phyloP scores from a whole-genome alignment of 2,329 filamentous ascomycete genomes.

The Penicillium sp. region DNA sequence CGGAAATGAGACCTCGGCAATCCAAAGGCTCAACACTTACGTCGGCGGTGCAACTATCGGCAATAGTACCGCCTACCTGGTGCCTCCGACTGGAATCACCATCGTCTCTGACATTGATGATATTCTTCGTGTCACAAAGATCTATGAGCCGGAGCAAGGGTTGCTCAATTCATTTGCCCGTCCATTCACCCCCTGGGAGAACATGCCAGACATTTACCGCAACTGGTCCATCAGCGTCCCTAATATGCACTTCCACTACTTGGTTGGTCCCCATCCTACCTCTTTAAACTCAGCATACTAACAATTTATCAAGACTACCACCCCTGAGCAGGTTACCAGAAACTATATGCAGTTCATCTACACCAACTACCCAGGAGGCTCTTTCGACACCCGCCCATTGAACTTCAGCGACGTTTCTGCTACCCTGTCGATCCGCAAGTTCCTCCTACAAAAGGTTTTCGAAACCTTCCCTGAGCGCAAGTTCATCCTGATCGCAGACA shows the following conservation, averaged over 20 bases:
- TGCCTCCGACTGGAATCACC: constrained; percentile 68
- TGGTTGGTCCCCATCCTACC: constrained; percentile 32
- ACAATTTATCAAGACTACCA: constrained; percentile 56
- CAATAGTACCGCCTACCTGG: constrained; percentile 75
- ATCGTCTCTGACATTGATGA: constrained; percentile 78
- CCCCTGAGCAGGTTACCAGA: constrained; percentile 73
- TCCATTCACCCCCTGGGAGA: constrained; percentile 69
- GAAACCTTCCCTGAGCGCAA: constrained; percentile 72
- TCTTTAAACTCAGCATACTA: background rate
- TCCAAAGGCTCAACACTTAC: constrained; percentile 70
- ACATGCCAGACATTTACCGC: constrained; percentile 77
- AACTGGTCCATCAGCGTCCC: constrained; percentile 69
- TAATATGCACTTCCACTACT: constrained; percentile 76
- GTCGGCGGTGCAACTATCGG: constrained; percentile 64
- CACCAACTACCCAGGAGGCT: constrained; percentile 72
- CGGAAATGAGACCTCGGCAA: constrained; percentile 63
- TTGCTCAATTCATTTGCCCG: constrained; percentile 74
- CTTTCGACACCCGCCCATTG: constrained; percentile 74
- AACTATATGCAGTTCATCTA: constrained; percentile 79
- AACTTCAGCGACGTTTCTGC: constrained; percentile 77
- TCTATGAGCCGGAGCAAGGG: constrained; percentile 73
- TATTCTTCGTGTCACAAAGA: constrained; percentile 77
- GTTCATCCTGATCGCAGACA: constrained; percentile 75
- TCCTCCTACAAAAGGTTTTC: constrained; percentile 70
- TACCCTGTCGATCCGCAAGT: constrained; percentile 69